phyloP scores from a whole-genome alignment of 1,284 basidiomycete species.

The Apiotrichum montevideense region DNA sequence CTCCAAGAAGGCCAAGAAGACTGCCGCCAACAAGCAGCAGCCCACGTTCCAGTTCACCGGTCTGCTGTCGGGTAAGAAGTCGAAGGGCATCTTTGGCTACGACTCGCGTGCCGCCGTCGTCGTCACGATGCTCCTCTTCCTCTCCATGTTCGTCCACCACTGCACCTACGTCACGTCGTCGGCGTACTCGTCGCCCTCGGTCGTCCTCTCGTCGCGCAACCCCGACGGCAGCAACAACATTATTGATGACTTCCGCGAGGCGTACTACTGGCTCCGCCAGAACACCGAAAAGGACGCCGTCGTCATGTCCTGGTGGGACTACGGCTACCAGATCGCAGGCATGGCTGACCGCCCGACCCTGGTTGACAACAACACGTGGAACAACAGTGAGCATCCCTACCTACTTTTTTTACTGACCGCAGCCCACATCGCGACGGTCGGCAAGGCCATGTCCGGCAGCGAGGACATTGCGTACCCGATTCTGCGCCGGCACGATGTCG shows the following conservation, averaged over 20 bases:
- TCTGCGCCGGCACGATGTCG: slow-evolving; percentile 93
- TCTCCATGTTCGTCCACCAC: slow-evolving; percentile 86
- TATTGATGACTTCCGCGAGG: slow-evolving; percentile 99
- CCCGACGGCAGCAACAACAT: slow-evolving; percentile 86
- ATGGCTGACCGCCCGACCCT: slow-evolving; percentile 82
- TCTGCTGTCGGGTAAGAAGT: slow-evolving; percentile 23
- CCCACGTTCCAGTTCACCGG: slow-evolving; percentile 28
- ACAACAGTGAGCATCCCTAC: slow-evolving; percentile 55
- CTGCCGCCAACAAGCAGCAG: slow-evolving; percentile 32
- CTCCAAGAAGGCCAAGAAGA: slow-evolving; percentile 58
- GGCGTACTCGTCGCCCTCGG: slow-evolving; percentile 96
- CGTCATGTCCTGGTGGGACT: slow-evolving; percentile 99
- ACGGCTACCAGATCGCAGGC: slow-evolving; percentile 98
- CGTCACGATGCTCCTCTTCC: slow-evolving; percentile 68
- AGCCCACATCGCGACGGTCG: slow-evolving; percentile 85
- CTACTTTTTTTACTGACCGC: neutral
- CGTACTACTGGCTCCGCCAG: slow-evolving; percentile 98
- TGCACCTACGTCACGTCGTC: slow-evolving; percentile 94
- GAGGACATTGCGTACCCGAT: slow-evolving; percentile 98
- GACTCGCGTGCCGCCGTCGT: slow-evolving; percentile 77
- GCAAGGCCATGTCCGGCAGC: slow-evolving; percentile 89
- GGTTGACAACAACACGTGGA: slow-evolving; percentile 99
- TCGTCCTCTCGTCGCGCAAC: slow-evolving; percentile 78
- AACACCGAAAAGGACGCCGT: slow-evolving; percentile 90
- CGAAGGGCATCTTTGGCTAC: slow-evolving; percentile 70